phyloP scores from a whole-genome alignment of 2,329 filamentous ascomycete genomes.

The Talaromyces pinophilus region DNA sequence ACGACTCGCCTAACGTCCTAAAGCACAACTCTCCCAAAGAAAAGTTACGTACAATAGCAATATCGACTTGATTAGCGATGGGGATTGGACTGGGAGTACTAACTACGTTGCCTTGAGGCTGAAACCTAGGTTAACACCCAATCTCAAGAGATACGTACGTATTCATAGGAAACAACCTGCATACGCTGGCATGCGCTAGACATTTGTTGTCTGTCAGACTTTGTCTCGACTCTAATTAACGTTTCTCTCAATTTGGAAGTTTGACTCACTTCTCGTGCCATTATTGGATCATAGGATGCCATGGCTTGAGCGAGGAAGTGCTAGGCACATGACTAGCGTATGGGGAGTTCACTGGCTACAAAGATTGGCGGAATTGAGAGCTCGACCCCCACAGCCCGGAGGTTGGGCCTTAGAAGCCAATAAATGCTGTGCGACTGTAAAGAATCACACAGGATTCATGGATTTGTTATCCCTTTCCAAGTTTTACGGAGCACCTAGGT shows the following conservation, averaged over 20 bases:
- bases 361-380: neutral
- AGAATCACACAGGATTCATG: too few species aligned
- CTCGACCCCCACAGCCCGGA: neutral
- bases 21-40: neutral
- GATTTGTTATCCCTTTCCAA: neutral
- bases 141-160: neutral
- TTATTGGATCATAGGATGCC: neutral
- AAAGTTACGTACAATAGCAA: neutral
- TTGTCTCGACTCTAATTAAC: neutral
- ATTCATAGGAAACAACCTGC: neutral
- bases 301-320: neutral
- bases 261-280: neutral
- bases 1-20: neutral
- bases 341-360: neutral
- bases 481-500: neutral
- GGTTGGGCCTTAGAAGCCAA: neutral
- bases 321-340: neutral
- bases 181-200: neutral
- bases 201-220: neutral
- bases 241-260: neutral
- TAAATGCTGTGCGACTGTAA: neutral
- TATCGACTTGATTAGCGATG: neutral
- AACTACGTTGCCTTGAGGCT: neutral
- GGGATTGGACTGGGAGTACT: neutral
- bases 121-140: neutral